Evolutionary conservation across 345 rosid genomes (phyloP), one percentile per base, ranked within the genome.

Genomic region (Durio zibethinus): DNA sequence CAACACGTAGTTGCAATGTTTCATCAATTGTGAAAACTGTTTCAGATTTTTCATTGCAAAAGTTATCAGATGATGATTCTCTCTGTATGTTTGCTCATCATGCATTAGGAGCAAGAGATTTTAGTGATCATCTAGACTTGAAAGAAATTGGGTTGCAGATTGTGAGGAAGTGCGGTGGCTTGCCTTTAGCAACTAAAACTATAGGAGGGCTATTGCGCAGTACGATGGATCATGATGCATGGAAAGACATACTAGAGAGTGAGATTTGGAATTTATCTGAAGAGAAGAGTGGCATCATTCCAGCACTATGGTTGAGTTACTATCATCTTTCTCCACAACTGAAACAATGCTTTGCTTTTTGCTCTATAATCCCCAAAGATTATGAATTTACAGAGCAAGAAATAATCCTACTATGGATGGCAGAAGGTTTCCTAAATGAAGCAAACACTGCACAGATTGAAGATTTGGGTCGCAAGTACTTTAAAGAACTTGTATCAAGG

Each of bases 331-430:
- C 83, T 0, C 73, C 75, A 0, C 71, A 61, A 53, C 52, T 83
- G 5, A 80, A 83, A 8, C 70, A 54, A 38, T 80, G 80, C 20
- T 77, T 80, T 54, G 66, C 75, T 5, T 78, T 71, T 23, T 78
- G 80, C 15, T 56, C 67, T 0, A 5, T 81, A 0, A 62, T 83
- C 29, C 82, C 82, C 4, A 81, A 75, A 56, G 66, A 50, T 48
- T 31, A 43, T 33, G 59, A 43, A 12, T 67, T 77, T 12, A 31
- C 72, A 25, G 69, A 74, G 36, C 50, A 67, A 0, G 52, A 56
- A 14, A 9, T 84, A 5, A 68, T 84, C 45, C 18, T 65, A 21
- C 33, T 84, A 0, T 83, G 84, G 86, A 83, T 75, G 80, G 84
- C 86, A 64, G 78, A 84, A 57, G 84, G 78, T 10, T 72, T 78